These are phyloP conservation scores for Yarrowia sp. DNA, from an alignment of 805 yeast genomes.

Conservation along the genomic window DNA sequence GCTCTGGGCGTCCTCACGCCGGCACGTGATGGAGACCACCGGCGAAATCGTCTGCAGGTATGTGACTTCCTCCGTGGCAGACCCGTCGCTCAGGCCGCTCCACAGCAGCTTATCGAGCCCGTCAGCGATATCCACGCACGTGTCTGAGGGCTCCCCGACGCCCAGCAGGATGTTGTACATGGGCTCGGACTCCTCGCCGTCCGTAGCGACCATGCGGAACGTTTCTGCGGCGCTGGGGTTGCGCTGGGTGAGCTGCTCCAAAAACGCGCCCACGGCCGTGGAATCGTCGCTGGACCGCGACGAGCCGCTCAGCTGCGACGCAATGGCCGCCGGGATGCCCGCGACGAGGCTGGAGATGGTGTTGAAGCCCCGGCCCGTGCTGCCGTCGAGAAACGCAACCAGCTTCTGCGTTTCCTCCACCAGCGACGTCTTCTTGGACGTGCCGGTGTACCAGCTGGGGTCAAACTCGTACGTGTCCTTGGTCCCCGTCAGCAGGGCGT, in stretches of 20 bases:
- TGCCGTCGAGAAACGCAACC: constrained; percentile 38
- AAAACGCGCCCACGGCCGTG: constrained; percentile 28
- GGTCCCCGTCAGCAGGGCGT: constrained; percentile 32
- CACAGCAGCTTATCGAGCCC: constrained; percentile 33
- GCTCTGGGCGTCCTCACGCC: constrained; percentile 33
- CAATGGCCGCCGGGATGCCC: constrained; percentile 3
- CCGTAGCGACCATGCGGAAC: constrained; percentile 26
- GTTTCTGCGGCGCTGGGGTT: neutral
- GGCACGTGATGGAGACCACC: constrained; percentile 31
- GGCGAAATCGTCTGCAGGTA: constrained; percentile 32
- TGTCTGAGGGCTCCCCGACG: constrained; percentile 1
- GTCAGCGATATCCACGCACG: constrained; percentile 31
- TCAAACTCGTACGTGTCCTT: constrained; percentile 34
- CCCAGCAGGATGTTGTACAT: constrained; percentile 2
- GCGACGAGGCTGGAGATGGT: constrained; percentile 27
- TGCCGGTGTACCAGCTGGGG: constrained; percentile 35
- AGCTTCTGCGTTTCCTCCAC: constrained; percentile 36
- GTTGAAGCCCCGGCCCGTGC: constrained; percentile 34
- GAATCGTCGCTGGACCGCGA: constrained; percentile 29
- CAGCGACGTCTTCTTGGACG: constrained; percentile 29
- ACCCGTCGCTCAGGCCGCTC: constrained; percentile 26
- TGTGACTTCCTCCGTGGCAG: constrained; percentile 26
- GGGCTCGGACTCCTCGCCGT: constrained; percentile 26
- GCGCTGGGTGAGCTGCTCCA: constrained; percentile 27
- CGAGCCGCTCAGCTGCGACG: constrained; percentile 8